A percentile compares a stretch with the other conserved stretches of the same genome.
phyloP scores from a whole-genome alignment of 1,284 basidiomycete species.

The Cutaneotrichosporon dermatis region DNA sequence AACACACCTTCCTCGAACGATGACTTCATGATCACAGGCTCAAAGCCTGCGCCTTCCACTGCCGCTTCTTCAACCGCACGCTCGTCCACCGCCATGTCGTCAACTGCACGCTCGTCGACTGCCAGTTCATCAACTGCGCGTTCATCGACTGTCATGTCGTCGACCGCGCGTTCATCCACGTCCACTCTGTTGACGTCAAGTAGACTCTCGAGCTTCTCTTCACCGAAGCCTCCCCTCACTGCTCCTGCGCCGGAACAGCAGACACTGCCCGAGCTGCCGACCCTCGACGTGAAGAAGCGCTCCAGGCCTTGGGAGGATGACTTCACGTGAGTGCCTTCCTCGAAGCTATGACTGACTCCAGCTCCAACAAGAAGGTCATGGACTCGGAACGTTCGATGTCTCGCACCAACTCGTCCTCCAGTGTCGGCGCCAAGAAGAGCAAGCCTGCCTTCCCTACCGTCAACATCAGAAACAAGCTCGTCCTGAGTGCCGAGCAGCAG shows the following conservation, averaged over 20 bases:
- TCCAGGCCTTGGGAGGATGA: conserved; percentile 40
- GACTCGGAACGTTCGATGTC: conserved; percentile 5
- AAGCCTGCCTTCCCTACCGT: conserved; percentile 19
- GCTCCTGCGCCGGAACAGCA: not conserved
- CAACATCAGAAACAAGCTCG: conserved; percentile 48
- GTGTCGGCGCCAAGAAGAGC: conserved; percentile 6
- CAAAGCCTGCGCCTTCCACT: not conserved
- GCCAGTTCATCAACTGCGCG: no score
- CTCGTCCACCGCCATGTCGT: no score
- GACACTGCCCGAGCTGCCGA: conserved; percentile 5
- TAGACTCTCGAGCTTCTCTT: not conserved
- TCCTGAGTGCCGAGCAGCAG: conserved; percentile 74
- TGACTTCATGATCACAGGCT: not conserved
- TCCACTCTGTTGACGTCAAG: not conserved
- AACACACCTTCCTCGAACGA: conserved; percentile 11
- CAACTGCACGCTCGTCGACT: no score
- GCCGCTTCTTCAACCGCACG: not conserved
- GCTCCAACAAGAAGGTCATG: conserved; percentile 20
- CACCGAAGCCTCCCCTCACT: not conserved
- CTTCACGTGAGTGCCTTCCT: conserved; percentile 23
- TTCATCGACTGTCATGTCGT: no score
- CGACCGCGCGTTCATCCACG: not conserved
- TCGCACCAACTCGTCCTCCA: conserved; percentile 6
- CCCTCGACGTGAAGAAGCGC: conserved; percentile 24
- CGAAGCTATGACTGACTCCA: conserved; percentile 1